These are phyloP conservation scores for Amoebophrya sp. DNA, from an alignment of 169 alveolate species.

Conservation along the genomic window DNA sequence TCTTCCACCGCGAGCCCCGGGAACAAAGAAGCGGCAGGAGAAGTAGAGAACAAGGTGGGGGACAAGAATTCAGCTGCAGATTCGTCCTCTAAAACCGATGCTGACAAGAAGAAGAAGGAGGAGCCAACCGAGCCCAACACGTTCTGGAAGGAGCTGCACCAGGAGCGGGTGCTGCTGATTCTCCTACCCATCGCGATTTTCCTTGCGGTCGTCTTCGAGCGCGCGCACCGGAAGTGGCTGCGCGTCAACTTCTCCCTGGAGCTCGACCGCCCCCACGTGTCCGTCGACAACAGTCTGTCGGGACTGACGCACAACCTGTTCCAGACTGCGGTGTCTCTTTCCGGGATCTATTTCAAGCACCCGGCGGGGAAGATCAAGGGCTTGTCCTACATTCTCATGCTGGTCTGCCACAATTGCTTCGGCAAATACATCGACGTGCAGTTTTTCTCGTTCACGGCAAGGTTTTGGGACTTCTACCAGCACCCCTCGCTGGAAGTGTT, in stretches of 20 bases:
- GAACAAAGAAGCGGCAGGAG: too few species aligned
- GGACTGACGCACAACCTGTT: background rate
- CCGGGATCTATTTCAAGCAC: background rate
- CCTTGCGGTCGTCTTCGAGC: background rate
- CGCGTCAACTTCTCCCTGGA: background rate
- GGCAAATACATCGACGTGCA: background rate
- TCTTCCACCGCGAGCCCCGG: too few species aligned
- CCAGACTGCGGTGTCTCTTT: background rate
- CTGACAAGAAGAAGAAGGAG: background rate
- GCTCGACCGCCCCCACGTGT: background rate
- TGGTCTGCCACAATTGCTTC: background rate
- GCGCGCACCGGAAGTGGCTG: background rate
- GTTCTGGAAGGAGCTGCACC: background rate
- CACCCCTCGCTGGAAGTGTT: background rate
- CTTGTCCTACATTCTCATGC: background rate
- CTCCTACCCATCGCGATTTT: background rate
- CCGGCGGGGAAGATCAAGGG: background rate
- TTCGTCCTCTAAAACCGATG: background rate
- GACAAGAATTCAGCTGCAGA: background rate
- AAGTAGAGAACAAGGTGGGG: too few species aligned
- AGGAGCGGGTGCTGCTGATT: background rate
- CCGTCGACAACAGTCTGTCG: background rate
- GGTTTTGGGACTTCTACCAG: constrained; percentile 16
- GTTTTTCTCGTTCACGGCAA: background rate
- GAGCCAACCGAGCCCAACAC: background rate